Conservation (phyloP, 768 basidiomycete species). For the Suillus americanus region DNA sequence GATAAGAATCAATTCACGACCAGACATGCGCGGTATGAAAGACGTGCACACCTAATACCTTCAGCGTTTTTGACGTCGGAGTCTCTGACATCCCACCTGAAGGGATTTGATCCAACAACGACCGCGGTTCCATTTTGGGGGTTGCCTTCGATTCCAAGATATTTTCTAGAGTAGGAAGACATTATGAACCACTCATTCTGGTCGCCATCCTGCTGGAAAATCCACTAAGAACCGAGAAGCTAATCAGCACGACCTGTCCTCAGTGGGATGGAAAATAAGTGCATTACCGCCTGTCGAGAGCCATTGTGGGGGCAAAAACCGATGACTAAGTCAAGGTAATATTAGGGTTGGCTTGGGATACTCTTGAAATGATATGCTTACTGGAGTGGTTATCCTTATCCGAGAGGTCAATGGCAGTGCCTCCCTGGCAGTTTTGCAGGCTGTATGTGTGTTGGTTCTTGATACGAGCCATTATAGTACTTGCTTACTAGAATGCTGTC, state of each 20-base stretch:
- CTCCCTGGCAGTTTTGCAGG: constrained; percentile 50
- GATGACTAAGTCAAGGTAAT: constrained; percentile 36
- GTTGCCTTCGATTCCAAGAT: constrained; percentile 36
- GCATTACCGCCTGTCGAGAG: constrained; percentile 48
- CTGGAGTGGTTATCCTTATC: constrained; percentile 47
- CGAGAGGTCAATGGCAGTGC: constrained; percentile 56
- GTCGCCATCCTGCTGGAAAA: constrained; percentile 30
- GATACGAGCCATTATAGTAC: constrained; percentile 22
- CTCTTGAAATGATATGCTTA: constrained; percentile 22
- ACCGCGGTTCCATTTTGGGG: constrained; percentile 39
- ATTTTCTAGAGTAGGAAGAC: constrained; percentile 40
- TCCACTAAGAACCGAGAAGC: constrained; percentile 42
- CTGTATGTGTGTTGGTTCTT: constrained; percentile 40
- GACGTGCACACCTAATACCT: constrained; percentile 40
- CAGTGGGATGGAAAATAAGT: not conserved
- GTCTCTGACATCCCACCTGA: constrained; percentile 50
- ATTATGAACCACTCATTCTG: constrained; percentile 43
- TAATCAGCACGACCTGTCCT: not conserved
- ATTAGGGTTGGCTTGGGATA: not conserved
- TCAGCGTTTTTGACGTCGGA: constrained; percentile 39
- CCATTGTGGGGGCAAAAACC: constrained; percentile 44
- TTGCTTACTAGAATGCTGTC: not conserved
- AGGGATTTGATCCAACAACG: constrained; percentile 35
- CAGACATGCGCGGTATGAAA: not conserved
- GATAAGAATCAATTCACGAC: not conserved